Evolutionary conservation across 805 yeast species (phyloP), one percentile per base, ranked within the genome.

Genomic region (Candida multigemmis): DNA sequence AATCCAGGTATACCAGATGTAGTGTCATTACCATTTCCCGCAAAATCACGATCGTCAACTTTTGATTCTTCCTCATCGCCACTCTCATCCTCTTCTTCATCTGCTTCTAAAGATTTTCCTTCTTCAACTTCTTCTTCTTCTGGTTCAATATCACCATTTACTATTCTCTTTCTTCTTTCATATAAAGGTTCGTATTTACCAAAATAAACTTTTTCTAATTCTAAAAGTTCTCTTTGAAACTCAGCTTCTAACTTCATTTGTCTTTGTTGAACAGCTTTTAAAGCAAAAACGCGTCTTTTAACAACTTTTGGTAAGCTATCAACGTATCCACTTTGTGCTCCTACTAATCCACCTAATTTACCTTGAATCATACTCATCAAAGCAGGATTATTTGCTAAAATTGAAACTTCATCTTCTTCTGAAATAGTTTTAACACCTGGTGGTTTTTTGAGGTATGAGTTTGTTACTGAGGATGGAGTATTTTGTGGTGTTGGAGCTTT

Each of bases 401-500:
- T 48, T 26, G 41, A 33, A 23, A 58, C 44, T 18, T 51, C 61
- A 26, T 60, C 78, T 38, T 74, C 81, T 50, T 86, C 95, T 38
- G 66, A 69, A 46, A 83, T 83, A 23, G 95, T 84, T 27, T 55
- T 53, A 29, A 50, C 71, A 17, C 65, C 56, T 12, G 77, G 76
- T 13, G 72, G 74, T 40, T 73, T 68, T 48, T 70, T 74, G 52
- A 85, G 60, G 48, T 76, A 82, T 13, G 87, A 77, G 35, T 74
- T 76, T 22, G 84, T 68, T 19, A 79, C 82, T 19, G 89, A 76
- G 3, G 97, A 83, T 10, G 98, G 98, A 1, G 98, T 91, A 67
- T 91, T 91, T 51, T 91, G 98, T 4, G 98, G 98, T 1, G 98
- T 91, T 23, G 98, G 98, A 5, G 98, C 97, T 45, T 77, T 74